Evolutionary conservation across 345 rosid species (phyloP).

Genomic region (Erysimum cheiranthoides): DNA sequence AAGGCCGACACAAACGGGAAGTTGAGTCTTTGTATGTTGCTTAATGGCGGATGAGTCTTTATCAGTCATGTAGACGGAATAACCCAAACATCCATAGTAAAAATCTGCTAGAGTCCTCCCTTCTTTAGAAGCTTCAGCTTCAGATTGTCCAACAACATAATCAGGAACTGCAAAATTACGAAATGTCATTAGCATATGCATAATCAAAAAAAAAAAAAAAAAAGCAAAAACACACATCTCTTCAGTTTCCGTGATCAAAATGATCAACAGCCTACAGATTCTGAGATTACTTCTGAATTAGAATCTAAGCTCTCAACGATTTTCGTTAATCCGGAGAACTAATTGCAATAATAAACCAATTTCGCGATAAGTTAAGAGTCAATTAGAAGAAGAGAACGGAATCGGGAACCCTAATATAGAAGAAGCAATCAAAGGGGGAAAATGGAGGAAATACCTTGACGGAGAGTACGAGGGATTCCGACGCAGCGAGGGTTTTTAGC

Average conservation of each 20-base stretch:
- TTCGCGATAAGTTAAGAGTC: not conserved
- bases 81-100: slow-evolving; percentile 73
- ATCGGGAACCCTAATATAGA: slow-evolving; percentile 5
- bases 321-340: not conserved
- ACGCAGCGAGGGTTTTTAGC: slow-evolving; percentile 68
- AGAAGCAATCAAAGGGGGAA: not conserved
- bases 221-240: not conserved
- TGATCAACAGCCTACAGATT: not conserved
- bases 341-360: not conserved
- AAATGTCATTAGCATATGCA: not conserved
- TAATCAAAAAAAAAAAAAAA: not conserved
- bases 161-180: slow-evolving; percentile 48
- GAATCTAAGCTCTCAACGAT: slow-evolving; percentile 16
- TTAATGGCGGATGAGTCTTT: slow-evolving; percentile 50
- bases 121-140: slow-evolving; percentile 57
- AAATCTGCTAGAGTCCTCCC: slow-evolving; percentile 51
- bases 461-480: slow-evolving; percentile 70
- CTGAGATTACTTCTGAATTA: not conserved
- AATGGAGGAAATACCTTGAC: slow-evolving; percentile 42
- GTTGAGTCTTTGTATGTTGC: slow-evolving; percentile 47
- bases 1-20: slow-evolving; percentile 69
- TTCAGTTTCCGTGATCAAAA: not conserved
- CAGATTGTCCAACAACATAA: slow-evolving; percentile 52
- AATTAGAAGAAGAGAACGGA: not conserved
- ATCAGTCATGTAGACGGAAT: slow-evolving; percentile 54